Base-by-base conservation (phyloP, 108 stramenopile species). In the Nitzschia sp. region DNA sequence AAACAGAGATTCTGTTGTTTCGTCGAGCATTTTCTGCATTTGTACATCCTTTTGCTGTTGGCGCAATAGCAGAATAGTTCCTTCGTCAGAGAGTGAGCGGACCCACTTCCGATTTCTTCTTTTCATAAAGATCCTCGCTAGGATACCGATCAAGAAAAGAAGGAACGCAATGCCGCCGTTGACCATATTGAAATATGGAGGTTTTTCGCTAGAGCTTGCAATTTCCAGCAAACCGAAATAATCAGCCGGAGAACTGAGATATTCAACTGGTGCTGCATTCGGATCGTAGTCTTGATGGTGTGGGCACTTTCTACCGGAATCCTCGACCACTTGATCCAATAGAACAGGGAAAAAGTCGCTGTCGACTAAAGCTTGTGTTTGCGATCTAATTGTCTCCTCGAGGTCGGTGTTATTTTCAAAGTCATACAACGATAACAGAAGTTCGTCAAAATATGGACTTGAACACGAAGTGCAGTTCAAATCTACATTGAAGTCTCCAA, bases 381-480 rank as follows among this genome's bases (percentile, higher is more conserved):
- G 65, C 7, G 71, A 46, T 24, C 37, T 14, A n/a, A 69, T 53
- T 9, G 46, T 53, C 20, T 41, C 50, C 10, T 38, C 60, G 50
- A 70, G 37, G n/a, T 78, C 80, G 12, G 57, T 44, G 17, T 59
- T 59, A 14, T 63, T 76, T n/a, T 66, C 63, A 51, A 60, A 48
- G 39, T 69, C 54, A 37, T 69, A 76, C 6, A 82, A 73, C 21
- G 62, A 60, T 11, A 53, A 15, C 11, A 77, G 29, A 0, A 86
- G 44, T 21, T 81, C 70, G 24, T 73, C 71, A 44, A 86, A 70
- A 19, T 57, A 25, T 24, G 80, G 78, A 58, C 75, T 81, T 2
- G 79, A 70, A 63, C 85, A 86, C 20, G 69, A 63, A 10, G 53
- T 72, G 65, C 85, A 86, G 22, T 53, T 53, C 22, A 83, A 43